phyloP scores from a whole-genome alignment of 2,329 filamentous ascomycete genomes.

The Fusarium clavum region DNA sequence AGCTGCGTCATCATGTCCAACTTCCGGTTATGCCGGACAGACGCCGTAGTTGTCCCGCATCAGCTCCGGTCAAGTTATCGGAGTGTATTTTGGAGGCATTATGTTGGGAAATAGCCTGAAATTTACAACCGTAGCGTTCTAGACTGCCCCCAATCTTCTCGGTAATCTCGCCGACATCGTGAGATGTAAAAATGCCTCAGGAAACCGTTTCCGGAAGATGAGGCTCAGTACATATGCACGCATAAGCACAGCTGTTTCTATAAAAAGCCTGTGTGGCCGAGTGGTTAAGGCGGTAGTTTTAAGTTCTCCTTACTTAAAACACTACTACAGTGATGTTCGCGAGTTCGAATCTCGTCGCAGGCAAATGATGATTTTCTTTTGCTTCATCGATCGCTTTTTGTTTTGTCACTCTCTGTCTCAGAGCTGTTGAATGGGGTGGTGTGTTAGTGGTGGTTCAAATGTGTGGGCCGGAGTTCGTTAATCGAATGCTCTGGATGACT shows the following conservation, averaged over 20 bases:
- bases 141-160: constrained; percentile 1
- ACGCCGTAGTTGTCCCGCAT: constrained; percentile 24
- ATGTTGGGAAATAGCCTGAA: neutral
- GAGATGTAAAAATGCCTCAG: neutral
- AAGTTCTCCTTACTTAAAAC: constrained; percentile 8
- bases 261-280: constrained; percentile 10
- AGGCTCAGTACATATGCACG: neutral
- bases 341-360: constrained; percentile 17
- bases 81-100: neutral
- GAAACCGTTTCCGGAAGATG: neutral
- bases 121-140: too few species aligned
- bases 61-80: constrained; percentile 21
- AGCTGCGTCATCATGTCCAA: constrained; percentile 24
- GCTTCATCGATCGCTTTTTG: neutral
- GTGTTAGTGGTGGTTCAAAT: neutral
- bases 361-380: neutral
- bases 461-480: neutral
- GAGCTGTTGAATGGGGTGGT: too few species aligned
- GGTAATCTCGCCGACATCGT: neutral
- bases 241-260: neutral
- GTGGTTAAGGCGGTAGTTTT: constrained; percentile 31
- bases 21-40: constrained; percentile 21
- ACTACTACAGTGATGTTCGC: constrained; percentile 24
- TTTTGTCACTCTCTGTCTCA: neutral
- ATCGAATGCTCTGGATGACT: too few species aligned